Percentiles rank a stretch among this genome's conserved stretches.
These are phyloP conservation scores for Fusarium tanahbumbuense DNA, from an alignment of 2,329 filamentous ascomycete species.

Conservation along the genomic window DNA sequence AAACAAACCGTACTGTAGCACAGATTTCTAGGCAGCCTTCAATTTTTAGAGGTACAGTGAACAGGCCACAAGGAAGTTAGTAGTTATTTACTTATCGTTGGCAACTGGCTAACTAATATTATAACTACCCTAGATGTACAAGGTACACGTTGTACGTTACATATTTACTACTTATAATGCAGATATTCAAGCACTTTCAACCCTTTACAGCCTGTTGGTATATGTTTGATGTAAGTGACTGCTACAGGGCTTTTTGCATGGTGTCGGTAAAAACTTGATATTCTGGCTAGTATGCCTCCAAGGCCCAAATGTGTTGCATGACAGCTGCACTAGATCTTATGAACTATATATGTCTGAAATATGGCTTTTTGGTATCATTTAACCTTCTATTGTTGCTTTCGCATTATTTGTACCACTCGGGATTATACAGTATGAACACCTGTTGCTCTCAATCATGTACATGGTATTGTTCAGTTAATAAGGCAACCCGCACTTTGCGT, in stretches of 20 bases:
- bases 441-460: background rate
- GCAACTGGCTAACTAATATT: background rate
- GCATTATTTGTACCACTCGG: background rate
- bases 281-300: background rate
- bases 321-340: background rate
- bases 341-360: background rate
- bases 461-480: background rate
- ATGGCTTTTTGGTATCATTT: background rate
- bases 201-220: background rate
- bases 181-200: background rate
- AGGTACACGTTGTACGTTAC: background rate
- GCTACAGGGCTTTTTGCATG: background rate
- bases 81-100: background rate
- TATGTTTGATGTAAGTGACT: background rate
- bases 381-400: background rate
- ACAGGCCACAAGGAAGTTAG: background rate
- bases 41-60: background rate
- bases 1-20: background rate
- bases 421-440: background rate
- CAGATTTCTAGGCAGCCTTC: background rate
- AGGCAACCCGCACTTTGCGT: background rate
- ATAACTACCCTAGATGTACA: background rate
- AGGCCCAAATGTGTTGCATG: background rate
- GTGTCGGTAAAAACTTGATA: background rate
- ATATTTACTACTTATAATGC: background rate